Conservation (phyloP, 2,329 filamentous ascomycete genomes). For the Colletotrichum brevisporum region DNA sequence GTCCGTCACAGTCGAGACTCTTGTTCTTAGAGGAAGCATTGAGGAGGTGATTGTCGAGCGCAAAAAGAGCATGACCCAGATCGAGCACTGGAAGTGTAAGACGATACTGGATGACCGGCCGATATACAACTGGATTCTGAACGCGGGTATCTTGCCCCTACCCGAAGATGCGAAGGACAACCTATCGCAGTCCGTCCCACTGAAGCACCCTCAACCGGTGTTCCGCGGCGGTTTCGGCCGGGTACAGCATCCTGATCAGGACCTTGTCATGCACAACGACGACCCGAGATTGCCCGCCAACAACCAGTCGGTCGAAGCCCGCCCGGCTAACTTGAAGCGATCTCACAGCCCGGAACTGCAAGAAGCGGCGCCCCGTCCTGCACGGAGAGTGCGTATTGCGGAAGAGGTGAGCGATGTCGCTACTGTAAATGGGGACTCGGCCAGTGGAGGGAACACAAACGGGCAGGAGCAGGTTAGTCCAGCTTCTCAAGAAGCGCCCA, state of each 20-base stretch:
- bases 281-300: background rate
- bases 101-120: conserved; percentile 70
- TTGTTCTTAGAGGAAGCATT: conserved; percentile 84
- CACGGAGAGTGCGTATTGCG: conserved; percentile 52
- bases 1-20: conserved; percentile 86
- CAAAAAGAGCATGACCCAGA: conserved; percentile 80
- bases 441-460: background rate
- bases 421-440: background rate
- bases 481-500: background rate
- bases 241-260: conserved; percentile 61
- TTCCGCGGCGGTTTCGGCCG: conserved; percentile 66
- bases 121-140: conserved; percentile 73
- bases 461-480: background rate
- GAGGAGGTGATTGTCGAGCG: conserved; percentile 87
- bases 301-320: background rate
- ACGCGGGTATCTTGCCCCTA: conserved; percentile 60
- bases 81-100: conserved; percentile 70
- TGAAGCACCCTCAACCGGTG: conserved; percentile 62
- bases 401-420: background rate
- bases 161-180: conserved; percentile 48
- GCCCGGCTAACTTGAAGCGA: conserved; percentile 45
- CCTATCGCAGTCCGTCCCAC: conserved; percentile 63
- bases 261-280: conserved; percentile 52
- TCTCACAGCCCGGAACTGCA: conserved; percentile 30
- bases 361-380: conserved; percentile 45